Percentiles rank a stretch among this genome's conserved stretches.
Conservation (phyloP, 495 filamentous ascomycete genomes). For the Achaetomiella virescens region DNA sequence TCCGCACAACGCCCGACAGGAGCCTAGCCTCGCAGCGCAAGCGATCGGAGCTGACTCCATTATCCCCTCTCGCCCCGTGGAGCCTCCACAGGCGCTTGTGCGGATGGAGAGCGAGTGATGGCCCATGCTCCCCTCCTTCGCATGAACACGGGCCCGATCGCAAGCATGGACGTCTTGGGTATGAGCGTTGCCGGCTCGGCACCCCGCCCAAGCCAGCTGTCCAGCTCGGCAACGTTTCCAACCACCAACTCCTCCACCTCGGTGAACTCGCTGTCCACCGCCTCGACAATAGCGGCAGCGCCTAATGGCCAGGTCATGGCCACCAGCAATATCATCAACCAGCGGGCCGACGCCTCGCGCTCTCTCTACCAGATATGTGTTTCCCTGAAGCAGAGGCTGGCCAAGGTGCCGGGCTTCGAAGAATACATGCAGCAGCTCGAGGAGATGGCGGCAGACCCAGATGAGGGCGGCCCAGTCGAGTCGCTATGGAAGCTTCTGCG, state of each 20-base stretch:
- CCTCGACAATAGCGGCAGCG: constrained; percentile 32
- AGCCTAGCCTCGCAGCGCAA: neutral
- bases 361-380: constrained; percentile 95
- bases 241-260: constrained; percentile 44
- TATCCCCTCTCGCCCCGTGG: constrained; percentile 14
- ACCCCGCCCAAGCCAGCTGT: constrained; percentile 48
- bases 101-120: constrained; percentile 41
- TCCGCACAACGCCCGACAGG: neutral
- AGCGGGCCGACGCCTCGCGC: constrained; percentile 74
- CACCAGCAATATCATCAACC: constrained; percentile 90
- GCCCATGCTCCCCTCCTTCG: constrained; percentile 46
- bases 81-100: constrained; percentile 17
- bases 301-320: constrained; percentile 56
- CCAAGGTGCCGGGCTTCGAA: constrained; percentile 77
- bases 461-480: constrained; percentile 74
- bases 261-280: constrained; percentile 41
- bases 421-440: constrained; percentile 59
- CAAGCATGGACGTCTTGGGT: constrained; percentile 32
- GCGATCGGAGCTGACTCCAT: constrained; percentile 7
- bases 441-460: constrained; percentile 39
- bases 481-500: constrained; percentile 85
- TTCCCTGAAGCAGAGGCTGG: constrained; percentile 69
- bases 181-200: constrained; percentile 41
- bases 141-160: constrained; percentile 47
- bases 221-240: constrained; percentile 44